Conservation (phyloP, 2,329 filamentous ascomycete species). For the Raffaelea arxii region DNA sequence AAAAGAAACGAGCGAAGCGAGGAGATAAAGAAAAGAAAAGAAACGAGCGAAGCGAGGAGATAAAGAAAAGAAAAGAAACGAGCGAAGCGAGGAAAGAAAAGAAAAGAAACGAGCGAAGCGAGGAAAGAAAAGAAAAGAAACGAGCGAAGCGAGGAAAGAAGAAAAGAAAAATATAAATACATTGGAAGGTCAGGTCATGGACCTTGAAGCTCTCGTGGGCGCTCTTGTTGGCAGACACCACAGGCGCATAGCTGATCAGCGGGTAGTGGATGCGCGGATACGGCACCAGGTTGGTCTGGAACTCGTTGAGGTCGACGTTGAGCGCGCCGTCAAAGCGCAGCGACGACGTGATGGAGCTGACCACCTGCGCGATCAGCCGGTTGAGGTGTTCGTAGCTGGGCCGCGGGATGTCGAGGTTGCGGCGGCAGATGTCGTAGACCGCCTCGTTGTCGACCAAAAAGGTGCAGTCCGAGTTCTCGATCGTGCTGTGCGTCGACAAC, state of each 20-base stretch:
- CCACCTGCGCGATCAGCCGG: conserved; percentile 63
- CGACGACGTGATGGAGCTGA: conserved; percentile 65
- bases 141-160: background rate
- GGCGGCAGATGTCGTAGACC: conserved; percentile 66
- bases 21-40: too few species aligned
- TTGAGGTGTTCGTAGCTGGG: conserved; percentile 64
- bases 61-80: too few species aligned
- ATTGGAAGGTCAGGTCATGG: conserved; percentile 64
- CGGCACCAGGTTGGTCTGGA: conserved; percentile 67
- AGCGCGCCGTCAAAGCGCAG: conserved; percentile 64
- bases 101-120: too few species aligned
- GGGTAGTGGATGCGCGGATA: conserved; percentile 69
- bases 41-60: too few species aligned
- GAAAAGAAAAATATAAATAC: conserved; percentile 32
- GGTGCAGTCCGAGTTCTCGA: conserved; percentile 71
- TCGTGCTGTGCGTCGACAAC: conserved; percentile 64
- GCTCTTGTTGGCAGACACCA: conserved; percentile 65
- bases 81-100: too few species aligned
- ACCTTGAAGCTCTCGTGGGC: conserved; percentile 84
- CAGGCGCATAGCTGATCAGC: conserved; percentile 62
- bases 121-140: too few species aligned
- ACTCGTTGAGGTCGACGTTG: conserved; percentile 68
- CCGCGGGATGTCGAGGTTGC: conserved; percentile 60
- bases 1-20: too few species aligned
- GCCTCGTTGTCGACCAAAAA: conserved; percentile 69